Conservation (phyloP, 192 early-diverging fungal species). For the Coemansia furcata region DNA sequence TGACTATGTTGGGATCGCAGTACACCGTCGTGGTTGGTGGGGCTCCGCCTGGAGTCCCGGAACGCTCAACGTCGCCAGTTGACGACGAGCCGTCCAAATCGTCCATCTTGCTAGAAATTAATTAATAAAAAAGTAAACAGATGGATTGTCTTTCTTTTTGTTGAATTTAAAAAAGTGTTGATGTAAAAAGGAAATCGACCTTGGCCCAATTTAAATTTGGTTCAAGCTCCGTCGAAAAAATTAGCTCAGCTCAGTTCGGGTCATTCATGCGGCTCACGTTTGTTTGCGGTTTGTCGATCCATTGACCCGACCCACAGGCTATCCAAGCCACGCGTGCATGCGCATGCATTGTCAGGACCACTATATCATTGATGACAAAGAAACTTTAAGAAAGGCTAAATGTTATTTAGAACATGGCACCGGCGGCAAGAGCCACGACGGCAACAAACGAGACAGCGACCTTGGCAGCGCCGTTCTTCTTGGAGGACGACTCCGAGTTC, state of each 20-base stretch:
- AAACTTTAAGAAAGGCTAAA: background rate
- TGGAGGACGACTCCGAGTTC: background rate
- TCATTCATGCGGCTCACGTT: too few relatives aligned
- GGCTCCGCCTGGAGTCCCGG: constrained; percentile 1
- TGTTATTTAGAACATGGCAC: constrained; percentile 34
- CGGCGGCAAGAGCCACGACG: constrained; percentile 20
- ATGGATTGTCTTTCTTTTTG: background rate
- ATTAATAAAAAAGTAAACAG: background rate
- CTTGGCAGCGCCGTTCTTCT: constrained; percentile 14
- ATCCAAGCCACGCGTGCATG: too few relatives aligned
- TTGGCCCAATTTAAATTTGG: too few relatives aligned
- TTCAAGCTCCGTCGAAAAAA: background rate
- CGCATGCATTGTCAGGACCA: too few relatives aligned
- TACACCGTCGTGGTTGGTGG: constrained; percentile 8
- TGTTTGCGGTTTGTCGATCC: too few relatives aligned
- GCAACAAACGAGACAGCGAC: constrained; percentile 18
- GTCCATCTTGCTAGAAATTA: constrained; percentile 23
- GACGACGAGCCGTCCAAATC: constrained; percentile 18
- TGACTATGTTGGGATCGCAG: constrained; percentile 62
- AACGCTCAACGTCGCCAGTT: constrained; percentile 13
- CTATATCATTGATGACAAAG: too few relatives aligned
- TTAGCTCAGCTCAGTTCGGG: too few relatives aligned
- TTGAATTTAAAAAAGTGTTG: background rate
- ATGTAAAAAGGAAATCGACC: background rate
- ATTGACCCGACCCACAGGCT: too few relatives aligned